Conservation (phyloP, 805 yeast species). For the Ogataea corticis region DNA sequence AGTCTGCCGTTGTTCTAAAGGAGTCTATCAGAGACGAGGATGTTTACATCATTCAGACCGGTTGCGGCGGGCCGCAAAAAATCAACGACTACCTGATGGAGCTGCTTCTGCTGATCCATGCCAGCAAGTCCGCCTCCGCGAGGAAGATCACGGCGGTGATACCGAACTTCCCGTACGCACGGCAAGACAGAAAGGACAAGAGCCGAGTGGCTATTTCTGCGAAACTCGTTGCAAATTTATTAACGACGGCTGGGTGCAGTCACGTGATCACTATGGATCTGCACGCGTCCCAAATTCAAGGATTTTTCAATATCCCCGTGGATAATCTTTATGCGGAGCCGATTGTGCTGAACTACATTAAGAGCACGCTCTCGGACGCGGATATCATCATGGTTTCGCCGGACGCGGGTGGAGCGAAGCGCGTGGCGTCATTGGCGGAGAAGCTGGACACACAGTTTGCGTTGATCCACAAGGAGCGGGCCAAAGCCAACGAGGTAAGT, state of each 20-base stretch:
- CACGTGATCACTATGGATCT: slow-evolving; percentile 96
- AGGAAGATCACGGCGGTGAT: slow-evolving; percentile 91
- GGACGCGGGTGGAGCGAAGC: slow-evolving; percentile 98
- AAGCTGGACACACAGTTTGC: slow-evolving; percentile 91
- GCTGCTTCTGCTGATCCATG: slow-evolving; percentile 84
- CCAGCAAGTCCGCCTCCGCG: slow-evolving; percentile 95
- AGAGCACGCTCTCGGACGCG: slow-evolving; percentile 55
- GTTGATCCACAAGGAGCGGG: slow-evolving; percentile 93
- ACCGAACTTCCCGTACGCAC: slow-evolving; percentile 95
- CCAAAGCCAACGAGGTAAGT: slow-evolving; percentile 91
- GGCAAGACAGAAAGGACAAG: slow-evolving; percentile 96
- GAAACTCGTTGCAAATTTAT: slow-evolving; percentile 85
- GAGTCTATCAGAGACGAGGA: slow-evolving; percentile 92
- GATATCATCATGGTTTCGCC: slow-evolving; percentile 86
- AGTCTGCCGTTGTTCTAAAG: slow-evolving; percentile 84
- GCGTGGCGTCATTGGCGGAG: slow-evolving; percentile 94
- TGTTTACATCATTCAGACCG: slow-evolving; percentile 81
- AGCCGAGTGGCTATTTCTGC: slow-evolving; percentile 97
- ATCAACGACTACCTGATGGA: slow-evolving; percentile 89
- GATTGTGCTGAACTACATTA: slow-evolving; percentile 77
- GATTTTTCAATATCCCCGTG: slow-evolving; percentile 92
- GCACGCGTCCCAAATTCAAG: slow-evolving; percentile 97
- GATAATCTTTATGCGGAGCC: slow-evolving; percentile 97
- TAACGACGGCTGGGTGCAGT: slow-evolving; percentile 91
- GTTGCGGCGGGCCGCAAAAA: slow-evolving; percentile 73